Conservation (phyloP, 768 basidiomycete genomes). For the Lactifluus piperatus region DNA sequence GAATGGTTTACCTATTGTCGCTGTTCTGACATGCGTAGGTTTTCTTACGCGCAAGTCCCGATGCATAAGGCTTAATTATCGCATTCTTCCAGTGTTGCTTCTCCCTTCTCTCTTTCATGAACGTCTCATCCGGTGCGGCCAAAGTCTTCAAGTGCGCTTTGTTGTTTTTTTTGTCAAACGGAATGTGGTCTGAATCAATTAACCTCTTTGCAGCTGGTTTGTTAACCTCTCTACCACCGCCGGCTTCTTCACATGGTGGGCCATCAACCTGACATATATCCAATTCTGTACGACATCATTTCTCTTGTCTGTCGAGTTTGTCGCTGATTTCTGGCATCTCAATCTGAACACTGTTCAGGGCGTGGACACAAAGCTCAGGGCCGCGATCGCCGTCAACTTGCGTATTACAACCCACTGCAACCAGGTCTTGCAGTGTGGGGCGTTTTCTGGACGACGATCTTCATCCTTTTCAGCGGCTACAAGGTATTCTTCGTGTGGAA, state of each 20-base stretch:
- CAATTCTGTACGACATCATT: constrained; percentile 48
- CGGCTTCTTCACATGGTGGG: constrained; percentile 60
- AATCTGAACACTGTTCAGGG: constrained; percentile 30
- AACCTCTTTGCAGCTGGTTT: constrained; percentile 45
- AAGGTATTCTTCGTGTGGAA: constrained; percentile 58
- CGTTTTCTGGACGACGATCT: constrained; percentile 51
- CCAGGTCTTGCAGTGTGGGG: constrained; percentile 68
- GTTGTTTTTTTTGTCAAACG: neutral
- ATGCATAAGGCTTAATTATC: neutral
- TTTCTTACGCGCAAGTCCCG: neutral
- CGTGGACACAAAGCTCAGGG: constrained; percentile 59
- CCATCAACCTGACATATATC: constrained; percentile 64
- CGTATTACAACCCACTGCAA: constrained; percentile 53
- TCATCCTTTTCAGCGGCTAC: constrained; percentile 50
- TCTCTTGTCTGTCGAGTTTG: neutral
- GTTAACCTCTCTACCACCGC: constrained; percentile 58
- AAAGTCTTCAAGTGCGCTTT: constrained; percentile 46
- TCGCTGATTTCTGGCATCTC: neutral
- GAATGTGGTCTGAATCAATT: neutral
- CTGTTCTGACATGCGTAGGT: constrained; percentile 27
- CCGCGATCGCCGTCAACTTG: constrained; percentile 48
- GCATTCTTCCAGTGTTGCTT: constrained; percentile 30
- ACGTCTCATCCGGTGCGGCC: constrained; percentile 42
- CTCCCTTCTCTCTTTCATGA: constrained; percentile 54
- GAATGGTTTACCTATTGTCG: constrained; percentile 41